Conservation (phyloP, 192 early-diverging fungal genomes). For the Spizellomyces sp. region DNA sequence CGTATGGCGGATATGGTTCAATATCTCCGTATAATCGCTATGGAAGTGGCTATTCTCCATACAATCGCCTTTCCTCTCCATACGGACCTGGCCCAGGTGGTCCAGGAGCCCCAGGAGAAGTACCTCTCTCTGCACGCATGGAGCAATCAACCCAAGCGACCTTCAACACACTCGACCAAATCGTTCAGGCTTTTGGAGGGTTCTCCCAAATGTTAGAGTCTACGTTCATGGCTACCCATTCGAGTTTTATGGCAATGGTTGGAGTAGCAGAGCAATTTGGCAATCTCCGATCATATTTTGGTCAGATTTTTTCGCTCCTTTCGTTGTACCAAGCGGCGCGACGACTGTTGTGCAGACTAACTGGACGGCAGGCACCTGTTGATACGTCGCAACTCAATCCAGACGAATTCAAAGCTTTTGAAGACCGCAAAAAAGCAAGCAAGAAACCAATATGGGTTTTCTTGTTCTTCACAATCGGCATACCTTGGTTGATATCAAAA, state of each 20-base stretch:
- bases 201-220: slow-evolving; percentile 98
- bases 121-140: slow-evolving; percentile 73
- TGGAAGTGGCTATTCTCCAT: slow-evolving; percentile 28
- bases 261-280: slow-evolving; percentile 99
- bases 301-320: slow-evolving; percentile 80
- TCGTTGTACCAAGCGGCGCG: slow-evolving; percentile 74
- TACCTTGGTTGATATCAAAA: slow-evolving; percentile 92
- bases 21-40: slow-evolving; percentile 54
- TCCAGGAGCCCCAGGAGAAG: slow-evolving; percentile 24
- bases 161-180: slow-evolving; percentile 88
- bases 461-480: slow-evolving; percentile 80
- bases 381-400: slow-evolving; percentile 74
- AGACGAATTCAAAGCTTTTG: slow-evolving; percentile 73
- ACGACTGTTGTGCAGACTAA: slow-evolving; percentile 58
- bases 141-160: slow-evolving; percentile 89
- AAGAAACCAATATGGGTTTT: slow-evolving; percentile 80
- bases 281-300: slow-evolving; percentile 81
- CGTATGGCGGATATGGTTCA: slow-evolving; percentile 48
- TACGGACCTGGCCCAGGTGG: background rate
- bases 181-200: slow-evolving; percentile 95
- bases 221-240: slow-evolving; percentile 94
- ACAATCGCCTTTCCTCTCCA: slow-evolving; percentile 11
- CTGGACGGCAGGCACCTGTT: slow-evolving; percentile 68
- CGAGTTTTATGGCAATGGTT: slow-evolving; percentile 82
- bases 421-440: slow-evolving; percentile 19